A percentile compares a stretch with the other conserved stretches of the same genome.
Evolutionary conservation across 1,284 basidiomycete genomes (phyloP).

Genomic region (Ceratobasidium theobromae): DNA sequence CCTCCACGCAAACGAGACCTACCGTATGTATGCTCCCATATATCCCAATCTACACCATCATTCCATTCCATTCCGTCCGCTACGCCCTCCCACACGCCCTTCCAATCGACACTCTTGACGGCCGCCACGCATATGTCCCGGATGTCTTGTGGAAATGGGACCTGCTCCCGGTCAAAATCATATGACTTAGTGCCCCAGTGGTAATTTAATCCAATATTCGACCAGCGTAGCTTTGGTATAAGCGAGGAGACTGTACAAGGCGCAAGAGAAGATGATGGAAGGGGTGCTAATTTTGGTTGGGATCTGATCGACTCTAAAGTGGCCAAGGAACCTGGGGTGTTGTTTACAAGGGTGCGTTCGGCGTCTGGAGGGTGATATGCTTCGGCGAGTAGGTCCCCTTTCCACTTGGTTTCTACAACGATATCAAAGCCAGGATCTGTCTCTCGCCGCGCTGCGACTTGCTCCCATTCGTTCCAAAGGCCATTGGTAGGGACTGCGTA

Average conservation of each 20-base stretch:
- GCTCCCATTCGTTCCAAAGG: slow-evolving; percentile 64
- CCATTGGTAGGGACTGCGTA: slow-evolving; percentile 71
- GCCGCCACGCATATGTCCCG: slow-evolving; percentile 61
- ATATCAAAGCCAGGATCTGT: slow-evolving; percentile 36
- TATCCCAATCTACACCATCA: slow-evolving; percentile 59
- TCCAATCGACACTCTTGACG: slow-evolving; percentile 68
- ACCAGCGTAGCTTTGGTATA: slow-evolving; percentile 79
- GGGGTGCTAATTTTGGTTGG: slow-evolving; percentile 57
- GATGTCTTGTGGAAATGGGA: slow-evolving; percentile 59
- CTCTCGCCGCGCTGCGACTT: slow-evolving; percentile 40
- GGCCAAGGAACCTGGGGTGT: slow-evolving; percentile 58
- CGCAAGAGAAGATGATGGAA: slow-evolving; percentile 58
- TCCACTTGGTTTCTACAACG: slow-evolving; percentile 44
- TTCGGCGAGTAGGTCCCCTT: slow-evolving; percentile 15
- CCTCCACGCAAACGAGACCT: slow-evolving; percentile 34
- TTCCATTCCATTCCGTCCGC: slow-evolving; percentile 42
- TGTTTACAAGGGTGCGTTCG: slow-evolving; percentile 61
- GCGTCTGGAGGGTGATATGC: slow-evolving; percentile 4
- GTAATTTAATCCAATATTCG: slow-evolving; percentile 90
- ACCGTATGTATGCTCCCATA: slow-evolving; percentile 79
- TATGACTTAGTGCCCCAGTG: slow-evolving; percentile 93
- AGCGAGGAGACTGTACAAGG: slow-evolving; percentile 55
- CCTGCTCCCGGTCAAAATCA: slow-evolving; percentile 71
- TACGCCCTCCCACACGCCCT: slow-evolving; percentile 53
- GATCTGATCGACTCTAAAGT: no score